Evolutionary conservation across 1,284 basidiomycete genomes (phyloP).

Genomic region (Naganishia albida): DNA sequence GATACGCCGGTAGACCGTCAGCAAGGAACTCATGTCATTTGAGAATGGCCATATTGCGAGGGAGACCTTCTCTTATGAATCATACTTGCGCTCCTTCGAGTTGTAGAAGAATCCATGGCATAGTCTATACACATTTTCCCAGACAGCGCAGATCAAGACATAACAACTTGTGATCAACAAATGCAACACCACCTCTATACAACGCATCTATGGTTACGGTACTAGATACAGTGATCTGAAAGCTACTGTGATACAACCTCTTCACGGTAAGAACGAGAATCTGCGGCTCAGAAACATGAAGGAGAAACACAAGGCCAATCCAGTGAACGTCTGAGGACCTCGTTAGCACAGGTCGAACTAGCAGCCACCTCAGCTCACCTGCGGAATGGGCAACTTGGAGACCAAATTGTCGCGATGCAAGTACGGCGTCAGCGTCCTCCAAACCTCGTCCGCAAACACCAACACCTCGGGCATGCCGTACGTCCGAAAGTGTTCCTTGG

Average conservation of each 20-base stretch:
- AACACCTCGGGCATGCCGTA: slow-evolving; percentile 13
- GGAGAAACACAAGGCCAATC: slow-evolving; percentile 4
- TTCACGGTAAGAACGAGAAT: neutral
- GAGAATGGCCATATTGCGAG: no score
- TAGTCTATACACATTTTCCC: no score
- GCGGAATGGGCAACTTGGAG: slow-evolving; percentile 20
- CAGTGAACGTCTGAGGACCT: slow-evolving; percentile 4
- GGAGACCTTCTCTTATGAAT: no score
- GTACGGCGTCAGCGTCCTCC: slow-evolving; percentile 16
- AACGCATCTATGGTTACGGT: slow-evolving; percentile 3
- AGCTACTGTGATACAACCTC: neutral
- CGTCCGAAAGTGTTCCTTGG: slow-evolving; percentile 18
- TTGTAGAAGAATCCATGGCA: no score
- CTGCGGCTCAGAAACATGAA: slow-evolving; percentile 11
- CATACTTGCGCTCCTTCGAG: no score
- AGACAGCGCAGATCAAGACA: no score
- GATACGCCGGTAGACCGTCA: no score
- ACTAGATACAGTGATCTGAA: neutral
- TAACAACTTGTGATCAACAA: no score
- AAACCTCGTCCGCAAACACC: neutral
- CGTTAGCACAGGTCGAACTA: neutral
- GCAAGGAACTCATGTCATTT: no score
- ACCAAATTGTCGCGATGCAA: slow-evolving; percentile 9
- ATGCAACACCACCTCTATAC: no score
- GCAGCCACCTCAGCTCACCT: neutral